These are phyloP conservation scores for Evansstolkia leycettana DNA, from an alignment of 495 filamentous ascomycete species.

Conservation along the genomic window DNA sequence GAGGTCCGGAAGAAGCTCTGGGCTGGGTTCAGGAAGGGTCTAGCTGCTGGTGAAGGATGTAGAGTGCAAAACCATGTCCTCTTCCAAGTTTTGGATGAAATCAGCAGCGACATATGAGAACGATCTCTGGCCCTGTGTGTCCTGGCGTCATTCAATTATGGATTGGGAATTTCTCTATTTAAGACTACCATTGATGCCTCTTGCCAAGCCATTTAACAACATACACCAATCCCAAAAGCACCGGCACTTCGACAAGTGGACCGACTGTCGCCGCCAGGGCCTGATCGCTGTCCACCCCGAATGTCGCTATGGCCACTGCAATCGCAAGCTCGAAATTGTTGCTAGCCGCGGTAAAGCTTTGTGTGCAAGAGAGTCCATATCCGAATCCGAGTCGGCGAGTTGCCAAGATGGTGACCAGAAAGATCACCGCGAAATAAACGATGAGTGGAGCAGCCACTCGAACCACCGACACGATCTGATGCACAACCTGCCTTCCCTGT, in stretches of 20 bases:
- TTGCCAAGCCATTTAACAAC: slow-evolving; percentile 50
- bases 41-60: slow-evolving; percentile 21
- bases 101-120: slow-evolving; percentile 10
- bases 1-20: slow-evolving; percentile 24
- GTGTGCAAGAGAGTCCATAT: slow-evolving; percentile 61
- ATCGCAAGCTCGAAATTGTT: slow-evolving; percentile 97
- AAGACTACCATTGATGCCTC: background rate
- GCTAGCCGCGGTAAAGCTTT: slow-evolving; percentile 88
- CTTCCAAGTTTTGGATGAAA: slow-evolving; percentile 33
- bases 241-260: slow-evolving; percentile 84
- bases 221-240: slow-evolving; percentile 73
- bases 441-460: slow-evolving; percentile 70
- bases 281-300: slow-evolving; percentile 69
- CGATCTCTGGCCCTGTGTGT: slow-evolving; percentile 3
- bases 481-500: slow-evolving; percentile 66
- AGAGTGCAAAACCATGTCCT: slow-evolving; percentile 30
- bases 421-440: slow-evolving; percentile 68
- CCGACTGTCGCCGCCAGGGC: slow-evolving; percentile 85
- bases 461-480: slow-evolving; percentile 73
- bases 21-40: slow-evolving; percentile 21
- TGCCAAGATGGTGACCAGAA: slow-evolving; percentile 51
- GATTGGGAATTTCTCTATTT: too few species aligned
- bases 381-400: slow-evolving; percentile 51
- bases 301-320: slow-evolving; percentile 79
- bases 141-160: too few species aligned